A percentile compares a stretch with the other conserved stretches of the same genome.
Evolutionary conservation across 352 stramenopile species (phyloP).

Genomic region (Globisporangium spiculum): DNA sequence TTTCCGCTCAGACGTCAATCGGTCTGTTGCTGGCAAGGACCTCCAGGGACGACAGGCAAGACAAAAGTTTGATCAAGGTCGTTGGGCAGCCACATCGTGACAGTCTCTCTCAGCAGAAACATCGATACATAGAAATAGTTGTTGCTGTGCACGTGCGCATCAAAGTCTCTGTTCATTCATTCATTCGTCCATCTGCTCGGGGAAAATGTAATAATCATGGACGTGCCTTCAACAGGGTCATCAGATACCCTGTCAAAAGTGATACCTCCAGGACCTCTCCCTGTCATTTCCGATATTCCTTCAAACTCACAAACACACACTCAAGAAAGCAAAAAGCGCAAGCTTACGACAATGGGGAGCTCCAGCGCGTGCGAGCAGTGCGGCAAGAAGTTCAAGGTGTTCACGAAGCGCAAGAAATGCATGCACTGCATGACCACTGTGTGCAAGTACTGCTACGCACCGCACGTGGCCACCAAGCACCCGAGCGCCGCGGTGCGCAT

Average conservation of each 20-base stretch:
- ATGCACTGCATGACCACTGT: slow-evolving; percentile 58
- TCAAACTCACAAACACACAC: background rate
- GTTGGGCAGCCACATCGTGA: background rate
- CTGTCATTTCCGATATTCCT: slow-evolving; percentile 5
- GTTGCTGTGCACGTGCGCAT: background rate
- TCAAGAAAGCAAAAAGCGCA: background rate
- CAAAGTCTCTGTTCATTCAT: background rate
- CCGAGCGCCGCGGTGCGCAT: slow-evolving; percentile 21
- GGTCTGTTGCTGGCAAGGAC: background rate
- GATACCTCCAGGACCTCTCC: background rate
- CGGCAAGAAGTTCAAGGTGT: slow-evolving; percentile 78
- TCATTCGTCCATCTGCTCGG: background rate
- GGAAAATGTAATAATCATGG: background rate
- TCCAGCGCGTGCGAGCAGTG: slow-evolving; percentile 23
- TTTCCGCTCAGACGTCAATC: background rate
- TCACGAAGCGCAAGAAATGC: slow-evolving; percentile 66
- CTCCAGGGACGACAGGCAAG: background rate
- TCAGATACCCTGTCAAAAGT: background rate
- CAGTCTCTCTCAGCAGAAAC: background rate
- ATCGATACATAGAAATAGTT: background rate
- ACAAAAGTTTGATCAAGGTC: background rate
- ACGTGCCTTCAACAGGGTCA: background rate
- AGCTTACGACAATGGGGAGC: background rate
- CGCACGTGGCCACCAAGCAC: slow-evolving; percentile 52
- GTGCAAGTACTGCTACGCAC: slow-evolving; percentile 51